Percentiles rank a stretch among this genome's conserved stretches.
phyloP scores from a whole-genome alignment of 768 basidiomycete species.

The Boletus reticulatus region DNA sequence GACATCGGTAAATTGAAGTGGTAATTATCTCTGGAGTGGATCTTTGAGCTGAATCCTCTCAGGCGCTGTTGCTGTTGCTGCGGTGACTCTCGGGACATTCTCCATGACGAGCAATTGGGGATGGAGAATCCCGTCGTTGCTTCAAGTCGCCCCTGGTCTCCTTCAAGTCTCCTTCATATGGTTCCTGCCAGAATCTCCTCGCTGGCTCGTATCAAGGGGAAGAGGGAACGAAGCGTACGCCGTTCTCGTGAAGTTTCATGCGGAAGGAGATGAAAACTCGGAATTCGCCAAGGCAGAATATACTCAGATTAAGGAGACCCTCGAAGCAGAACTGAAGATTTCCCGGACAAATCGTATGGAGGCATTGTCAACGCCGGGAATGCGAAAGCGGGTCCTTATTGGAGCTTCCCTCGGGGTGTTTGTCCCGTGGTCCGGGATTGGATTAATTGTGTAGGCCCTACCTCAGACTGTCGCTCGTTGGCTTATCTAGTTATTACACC shows the following conservation, averaged over 20 bases:
- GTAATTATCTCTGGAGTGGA: not conserved
- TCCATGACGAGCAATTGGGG: conserved; percentile 55
- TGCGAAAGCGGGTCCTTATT: conserved; percentile 15
- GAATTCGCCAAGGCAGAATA: conserved; percentile 60
- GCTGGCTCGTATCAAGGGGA: conserved; percentile 61
- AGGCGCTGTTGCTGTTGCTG: conserved; percentile 40
- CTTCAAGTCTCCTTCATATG: conserved; percentile 55
- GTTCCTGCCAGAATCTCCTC: conserved; percentile 63
- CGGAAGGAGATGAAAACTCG: conserved; percentile 51
- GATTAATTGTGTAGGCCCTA: not conserved
- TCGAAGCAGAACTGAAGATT: conserved; percentile 31
- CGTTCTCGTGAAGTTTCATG: conserved; percentile 58
- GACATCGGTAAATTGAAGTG: conserved; percentile 7
- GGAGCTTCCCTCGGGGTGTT: conserved; percentile 15
- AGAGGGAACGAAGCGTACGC: conserved; percentile 46
- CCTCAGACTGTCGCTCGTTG: not conserved
- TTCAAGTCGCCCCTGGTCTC: conserved; percentile 53
- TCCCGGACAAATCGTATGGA: not conserved
- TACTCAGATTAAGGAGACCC: conserved; percentile 52
- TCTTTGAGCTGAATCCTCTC: not conserved
- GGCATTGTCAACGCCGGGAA: conserved; percentile 10
- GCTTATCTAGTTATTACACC: not conserved
- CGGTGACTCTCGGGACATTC: conserved; percentile 62
- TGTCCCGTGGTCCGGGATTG: conserved; percentile 8
- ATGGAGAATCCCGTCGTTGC: conserved; percentile 63